A percentile compares a stretch with the other conserved stretches of the same genome.
phyloP scores from a whole-genome alignment of 2,329 filamentous ascomycete genomes.

The Ophiostoma sp. region DNA sequence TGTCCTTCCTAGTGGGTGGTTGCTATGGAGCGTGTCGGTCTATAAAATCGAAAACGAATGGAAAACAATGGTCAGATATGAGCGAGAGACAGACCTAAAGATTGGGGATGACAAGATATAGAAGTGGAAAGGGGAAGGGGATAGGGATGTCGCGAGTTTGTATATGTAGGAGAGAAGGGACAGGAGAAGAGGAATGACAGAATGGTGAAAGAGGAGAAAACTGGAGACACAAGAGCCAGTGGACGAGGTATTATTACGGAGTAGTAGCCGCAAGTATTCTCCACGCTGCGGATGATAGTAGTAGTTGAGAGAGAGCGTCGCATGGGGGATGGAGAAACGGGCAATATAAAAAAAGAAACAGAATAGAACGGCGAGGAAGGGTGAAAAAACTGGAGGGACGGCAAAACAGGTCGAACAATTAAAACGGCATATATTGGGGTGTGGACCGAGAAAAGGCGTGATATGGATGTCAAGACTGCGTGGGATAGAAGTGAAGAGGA shows the following conservation, averaged over 20 bases:
- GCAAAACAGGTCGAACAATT: slow-evolving; percentile 10
- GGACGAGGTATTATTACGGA: slow-evolving; percentile 15
- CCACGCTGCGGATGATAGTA: slow-evolving; percentile 14
- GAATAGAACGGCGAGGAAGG: slow-evolving; percentile 16
- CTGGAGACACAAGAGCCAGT: background rate
- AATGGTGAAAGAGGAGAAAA: background rate
- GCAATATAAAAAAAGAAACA: slow-evolving; percentile 24
- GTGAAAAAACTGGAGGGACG: background rate
- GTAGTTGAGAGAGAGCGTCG: slow-evolving; percentile 13
- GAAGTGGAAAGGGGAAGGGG: background rate
- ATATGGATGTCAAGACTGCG: background rate
- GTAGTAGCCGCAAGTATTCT: slow-evolving; percentile 16
- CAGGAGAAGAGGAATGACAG: background rate
- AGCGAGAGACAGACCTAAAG: slow-evolving; percentile 30
- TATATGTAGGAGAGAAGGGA: background rate
- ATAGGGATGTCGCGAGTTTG: background rate
- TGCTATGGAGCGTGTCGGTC: background rate
- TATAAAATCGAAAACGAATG: background rate
- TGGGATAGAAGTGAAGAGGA: background rate
- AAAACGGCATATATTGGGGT: slow-evolving; percentile 16
- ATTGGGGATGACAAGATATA: background rate
- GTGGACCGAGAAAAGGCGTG: background rate
- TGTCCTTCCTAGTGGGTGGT: background rate
- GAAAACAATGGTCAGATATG: slow-evolving; percentile 26
- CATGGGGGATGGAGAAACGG: slow-evolving; percentile 2